Conservation (phyloP, 2,329 filamentous ascomycete genomes). For the Epicoccum sorghinum region DNA sequence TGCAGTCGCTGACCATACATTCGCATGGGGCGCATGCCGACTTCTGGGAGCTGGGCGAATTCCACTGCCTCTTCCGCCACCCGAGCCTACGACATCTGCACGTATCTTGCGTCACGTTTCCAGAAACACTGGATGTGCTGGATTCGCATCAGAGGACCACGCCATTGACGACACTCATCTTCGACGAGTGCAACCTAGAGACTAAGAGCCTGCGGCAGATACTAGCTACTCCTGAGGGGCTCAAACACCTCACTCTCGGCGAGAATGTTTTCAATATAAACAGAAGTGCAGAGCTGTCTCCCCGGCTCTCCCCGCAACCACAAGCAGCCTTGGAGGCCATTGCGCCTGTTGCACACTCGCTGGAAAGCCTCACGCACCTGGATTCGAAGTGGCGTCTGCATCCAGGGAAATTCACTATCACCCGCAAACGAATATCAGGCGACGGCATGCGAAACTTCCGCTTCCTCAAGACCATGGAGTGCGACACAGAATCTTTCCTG, state of each 20-base stretch:
- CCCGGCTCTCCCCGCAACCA: constrained; percentile 24
- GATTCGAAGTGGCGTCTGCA: constrained; percentile 32
- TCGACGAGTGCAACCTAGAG: constrained; percentile 44
- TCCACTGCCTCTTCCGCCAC: constrained; percentile 45
- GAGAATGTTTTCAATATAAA: constrained; percentile 42
- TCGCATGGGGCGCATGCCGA: constrained; percentile 40
- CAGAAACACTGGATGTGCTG: constrained; percentile 27
- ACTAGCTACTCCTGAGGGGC: constrained; percentile 33
- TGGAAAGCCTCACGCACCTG: constrained; percentile 37
- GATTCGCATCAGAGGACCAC: constrained; percentile 28
- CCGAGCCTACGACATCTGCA: constrained; percentile 41
- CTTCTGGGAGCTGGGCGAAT: constrained; percentile 41
- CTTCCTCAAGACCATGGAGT: constrained; percentile 34
- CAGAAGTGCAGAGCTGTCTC: constrained; percentile 13
- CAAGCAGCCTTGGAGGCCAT: constrained; percentile 33
- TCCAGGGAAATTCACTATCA: constrained; percentile 19
- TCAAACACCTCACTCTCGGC: constrained; percentile 42
- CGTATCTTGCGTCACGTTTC: constrained; percentile 39
- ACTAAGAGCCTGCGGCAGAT: constrained; percentile 33
- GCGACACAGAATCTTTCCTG: constrained; percentile 40
- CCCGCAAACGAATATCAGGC: constrained; percentile 25
- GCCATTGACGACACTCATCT: constrained; percentile 39
- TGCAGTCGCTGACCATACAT: constrained; percentile 42
- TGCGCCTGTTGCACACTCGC: constrained; percentile 36
- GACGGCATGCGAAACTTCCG: constrained; percentile 42